Evolutionary conservation across 768 basidiomycete genomes (phyloP).

Genomic region (Serendipita sp.): DNA sequence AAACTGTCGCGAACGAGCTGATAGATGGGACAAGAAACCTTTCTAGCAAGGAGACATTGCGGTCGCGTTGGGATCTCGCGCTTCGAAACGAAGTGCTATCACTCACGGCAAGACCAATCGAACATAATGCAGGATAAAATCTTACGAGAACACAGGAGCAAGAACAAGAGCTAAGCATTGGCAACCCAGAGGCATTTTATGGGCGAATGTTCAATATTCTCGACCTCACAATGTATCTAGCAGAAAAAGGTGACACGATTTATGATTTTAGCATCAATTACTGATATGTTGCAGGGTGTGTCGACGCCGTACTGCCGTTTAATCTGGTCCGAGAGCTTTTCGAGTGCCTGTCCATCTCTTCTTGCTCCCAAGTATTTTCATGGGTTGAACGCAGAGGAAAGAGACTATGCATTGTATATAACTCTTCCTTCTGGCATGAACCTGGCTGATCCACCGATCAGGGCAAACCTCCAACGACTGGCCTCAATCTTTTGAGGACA

Average conservation of each 20-base stretch:
- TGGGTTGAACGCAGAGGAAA: conserved; percentile 67
- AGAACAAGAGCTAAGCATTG: background rate
- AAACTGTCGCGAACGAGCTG: background rate
- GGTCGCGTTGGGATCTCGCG: background rate
- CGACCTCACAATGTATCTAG: background rate
- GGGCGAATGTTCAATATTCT: background rate
- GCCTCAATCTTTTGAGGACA: conserved; percentile 67
- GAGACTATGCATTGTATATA: conserved; percentile 36
- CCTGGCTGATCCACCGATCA: background rate
- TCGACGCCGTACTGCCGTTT: conserved; percentile 33
- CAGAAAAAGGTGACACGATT: background rate
- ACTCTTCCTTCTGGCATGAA: background rate
- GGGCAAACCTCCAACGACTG: conserved; percentile 76
- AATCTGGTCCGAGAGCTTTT: conserved; percentile 63
- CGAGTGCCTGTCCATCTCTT: conserved; percentile 70
- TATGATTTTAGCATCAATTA: background rate
- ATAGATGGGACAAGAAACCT: background rate
- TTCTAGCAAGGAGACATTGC: background rate
- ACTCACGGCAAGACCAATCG: background rate
- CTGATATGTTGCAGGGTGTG: background rate
- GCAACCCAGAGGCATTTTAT: background rate
- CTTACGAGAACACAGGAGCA: background rate
- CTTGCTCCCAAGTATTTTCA: conserved; percentile 74
- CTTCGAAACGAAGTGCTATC: background rate
- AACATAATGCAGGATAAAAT: background rate